phyloP scores from a whole-genome alignment of 2,329 filamentous ascomycete species.

The Alternaria postmessia region DNA sequence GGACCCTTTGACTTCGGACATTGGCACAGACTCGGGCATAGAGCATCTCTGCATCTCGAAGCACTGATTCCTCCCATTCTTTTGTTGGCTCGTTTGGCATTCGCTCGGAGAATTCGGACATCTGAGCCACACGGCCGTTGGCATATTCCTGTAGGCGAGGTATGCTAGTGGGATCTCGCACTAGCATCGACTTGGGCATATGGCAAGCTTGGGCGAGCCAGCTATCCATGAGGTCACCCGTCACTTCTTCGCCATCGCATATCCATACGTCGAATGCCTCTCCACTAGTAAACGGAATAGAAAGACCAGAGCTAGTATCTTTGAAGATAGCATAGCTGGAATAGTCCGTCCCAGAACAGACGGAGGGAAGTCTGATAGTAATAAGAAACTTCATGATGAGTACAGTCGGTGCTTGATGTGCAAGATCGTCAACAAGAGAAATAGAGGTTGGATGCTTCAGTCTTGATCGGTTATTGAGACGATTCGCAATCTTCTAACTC shows the following conservation, averaged over 20 bases:
- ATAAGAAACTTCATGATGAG: not conserved
- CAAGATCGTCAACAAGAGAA: no score
- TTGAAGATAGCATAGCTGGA: not conserved
- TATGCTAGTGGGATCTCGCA: not conserved
- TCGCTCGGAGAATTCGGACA: not conserved
- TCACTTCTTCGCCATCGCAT: not conserved
- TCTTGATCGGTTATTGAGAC: rapidly evolving
- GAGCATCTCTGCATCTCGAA: not conserved
- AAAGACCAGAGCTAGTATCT: not conserved
- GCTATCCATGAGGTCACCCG: not conserved
- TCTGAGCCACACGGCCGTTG: not conserved
- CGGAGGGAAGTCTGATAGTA: not conserved
- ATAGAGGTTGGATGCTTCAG: not conserved
- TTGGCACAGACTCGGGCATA: not conserved
- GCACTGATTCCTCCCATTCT: not conserved
- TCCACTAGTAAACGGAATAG: not conserved
- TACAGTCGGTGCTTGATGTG: not conserved
- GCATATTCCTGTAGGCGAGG: not conserved
- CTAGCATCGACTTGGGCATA: not conserved
- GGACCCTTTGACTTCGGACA: no score
- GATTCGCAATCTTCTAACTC: rapidly evolving
- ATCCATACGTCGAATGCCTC: not conserved
- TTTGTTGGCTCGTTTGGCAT: not conserved
- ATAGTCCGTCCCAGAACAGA: not conserved
- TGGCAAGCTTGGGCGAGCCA: not conserved